A percentile compares a stretch with the other conserved stretches of the same genome.
Conservation (phyloP, 106 monocot species). For the Phalaenopsis aphrodite region DNA sequence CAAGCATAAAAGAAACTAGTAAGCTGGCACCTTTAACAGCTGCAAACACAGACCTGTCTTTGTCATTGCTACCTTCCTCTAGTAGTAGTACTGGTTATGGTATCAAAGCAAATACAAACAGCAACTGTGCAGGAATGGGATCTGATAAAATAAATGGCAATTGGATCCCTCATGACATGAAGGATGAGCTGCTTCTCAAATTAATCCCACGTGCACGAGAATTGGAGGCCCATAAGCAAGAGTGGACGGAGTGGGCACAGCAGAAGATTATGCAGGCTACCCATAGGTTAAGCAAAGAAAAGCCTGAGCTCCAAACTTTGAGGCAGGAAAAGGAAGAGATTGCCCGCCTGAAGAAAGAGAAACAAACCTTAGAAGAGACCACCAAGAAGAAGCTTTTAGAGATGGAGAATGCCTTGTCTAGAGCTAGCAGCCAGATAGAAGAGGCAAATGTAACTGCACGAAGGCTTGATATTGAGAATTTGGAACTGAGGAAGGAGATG, state of each 20-base stretch:
- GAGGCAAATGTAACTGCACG: constrained; percentile 38
- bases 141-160: constrained; percentile 18
- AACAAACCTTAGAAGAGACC: constrained; percentile 60
- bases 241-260: constrained; percentile 84
- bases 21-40: constrained; percentile 13
- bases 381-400: constrained; percentile 68
- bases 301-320: constrained; percentile 58
- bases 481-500: constrained; percentile 59
- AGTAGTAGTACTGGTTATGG: constrained; percentile 11
- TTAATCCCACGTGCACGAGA: constrained; percentile 40
- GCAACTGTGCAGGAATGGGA: constrained; percentile 1
- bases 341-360: constrained; percentile 64
- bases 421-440: constrained; percentile 50
- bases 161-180: constrained; percentile 46
- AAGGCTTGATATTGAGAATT: constrained; percentile 55
- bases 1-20: constrained; percentile 5
- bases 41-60: constrained; percentile 63
- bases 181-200: constrained; percentile 53
- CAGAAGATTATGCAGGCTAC: constrained; percentile 85
- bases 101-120: neutral
- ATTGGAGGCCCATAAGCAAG: constrained; percentile 57
- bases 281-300: constrained; percentile 59
- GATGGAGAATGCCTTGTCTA: constrained; percentile 73
- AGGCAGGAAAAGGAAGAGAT: constrained; percentile 75
- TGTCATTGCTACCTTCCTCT: constrained; percentile 48